phyloP scores from a whole-genome alignment of 129 eudicot genomes.

The Flaveria bidentis region DNA sequence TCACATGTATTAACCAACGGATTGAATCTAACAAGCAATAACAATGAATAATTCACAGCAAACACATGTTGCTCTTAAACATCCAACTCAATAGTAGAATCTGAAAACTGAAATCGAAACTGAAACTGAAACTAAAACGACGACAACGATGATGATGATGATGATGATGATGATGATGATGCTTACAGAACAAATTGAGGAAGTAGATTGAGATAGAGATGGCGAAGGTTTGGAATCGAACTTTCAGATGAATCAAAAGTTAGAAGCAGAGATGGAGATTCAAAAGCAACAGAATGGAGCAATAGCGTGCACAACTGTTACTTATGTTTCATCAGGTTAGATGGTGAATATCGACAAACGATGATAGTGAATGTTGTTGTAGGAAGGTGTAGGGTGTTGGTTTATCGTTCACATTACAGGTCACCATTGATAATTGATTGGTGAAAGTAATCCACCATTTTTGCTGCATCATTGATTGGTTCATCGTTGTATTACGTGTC shows the following conservation, averaged over 20 bases:
- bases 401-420: constrained; percentile 21
- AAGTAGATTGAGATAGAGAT: constrained; percentile 26
- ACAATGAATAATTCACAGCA: background rate
- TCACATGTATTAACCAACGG: background rate
- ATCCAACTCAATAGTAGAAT: background rate
- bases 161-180: background rate
- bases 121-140: constrained; percentile 4
- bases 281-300: background rate
- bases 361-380: constrained; percentile 23
- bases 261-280: constrained; percentile 13
- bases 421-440: constrained; percentile 27
- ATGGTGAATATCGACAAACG: constrained; percentile 21
- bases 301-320: constrained; percentile 31
- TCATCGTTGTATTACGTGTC: constrained; percentile 35
- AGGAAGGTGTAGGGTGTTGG: constrained; percentile 26
- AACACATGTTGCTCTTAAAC: background rate
- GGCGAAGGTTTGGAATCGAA: background rate
- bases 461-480: constrained; percentile 27
- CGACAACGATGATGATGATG: background rate
- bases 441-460: constrained; percentile 18
- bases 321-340: background rate
- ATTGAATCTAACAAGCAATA: constrained; percentile 10
- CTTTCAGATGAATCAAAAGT: background rate
- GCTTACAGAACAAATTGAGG: constrained; percentile 26
- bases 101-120: background rate